Percentiles rank a stretch among this genome's conserved stretches.
These are phyloP conservation scores for Candida maesae DNA, from an alignment of 805 yeast species.

Conservation along the genomic window DNA sequence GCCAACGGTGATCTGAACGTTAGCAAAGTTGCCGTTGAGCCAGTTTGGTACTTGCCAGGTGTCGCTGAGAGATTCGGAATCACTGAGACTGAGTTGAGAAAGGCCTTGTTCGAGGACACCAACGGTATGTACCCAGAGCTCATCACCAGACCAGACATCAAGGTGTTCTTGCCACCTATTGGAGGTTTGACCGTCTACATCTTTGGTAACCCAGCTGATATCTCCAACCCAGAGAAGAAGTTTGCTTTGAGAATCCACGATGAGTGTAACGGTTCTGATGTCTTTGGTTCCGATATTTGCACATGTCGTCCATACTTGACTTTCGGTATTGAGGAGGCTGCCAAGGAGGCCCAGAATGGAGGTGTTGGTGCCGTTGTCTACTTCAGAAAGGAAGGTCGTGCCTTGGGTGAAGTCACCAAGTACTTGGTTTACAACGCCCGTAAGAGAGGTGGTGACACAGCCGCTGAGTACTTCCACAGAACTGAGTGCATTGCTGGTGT, in stretches of 20 bases:
- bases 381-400: conserved; percentile 68
- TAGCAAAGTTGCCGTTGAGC: conserved; percentile 64
- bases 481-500: conserved; percentile 74
- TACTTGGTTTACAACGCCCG: conserved; percentile 68
- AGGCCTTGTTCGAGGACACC: conserved; percentile 62
- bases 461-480: conserved; percentile 63
- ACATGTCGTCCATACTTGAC: conserved; percentile 67
- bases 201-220: conserved; percentile 54
- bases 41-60: conserved; percentile 69
- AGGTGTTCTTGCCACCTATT: conserved; percentile 64
- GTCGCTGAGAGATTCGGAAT: conserved; percentile 61
- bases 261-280: conserved; percentile 70
- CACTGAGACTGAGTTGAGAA: conserved; percentile 51
- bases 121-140: conserved; percentile 71
- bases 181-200: conserved; percentile 67
- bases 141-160: conserved; percentile 63
- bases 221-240: conserved; percentile 47
- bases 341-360: conserved; percentile 63
- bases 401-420: conserved; percentile 67
- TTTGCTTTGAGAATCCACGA: conserved; percentile 63
- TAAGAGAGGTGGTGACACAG: conserved; percentile 65
- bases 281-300: conserved; percentile 64
- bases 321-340: conserved; percentile 65
- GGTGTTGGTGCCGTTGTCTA: conserved; percentile 63
- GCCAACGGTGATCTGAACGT: conserved; percentile 57